Conservation (phyloP, 2,329 filamentous ascomycete genomes). For the Leptographium radiaticola region DNA sequence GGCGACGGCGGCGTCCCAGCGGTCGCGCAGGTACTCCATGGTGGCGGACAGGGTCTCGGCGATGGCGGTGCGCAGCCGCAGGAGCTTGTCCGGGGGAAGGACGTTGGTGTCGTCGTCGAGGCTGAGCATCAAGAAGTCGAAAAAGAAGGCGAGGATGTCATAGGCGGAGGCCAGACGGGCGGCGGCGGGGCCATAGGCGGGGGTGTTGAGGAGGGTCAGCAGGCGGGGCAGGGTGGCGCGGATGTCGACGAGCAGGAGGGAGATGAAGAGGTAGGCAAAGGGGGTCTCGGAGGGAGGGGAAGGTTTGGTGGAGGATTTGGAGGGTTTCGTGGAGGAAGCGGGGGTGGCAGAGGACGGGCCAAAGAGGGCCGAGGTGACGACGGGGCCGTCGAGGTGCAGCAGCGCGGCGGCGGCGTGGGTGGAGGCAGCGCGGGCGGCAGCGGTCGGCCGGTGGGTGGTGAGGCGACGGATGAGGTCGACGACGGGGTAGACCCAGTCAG, state of each 20-base stretch:
- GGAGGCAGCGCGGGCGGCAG: constrained; percentile 42
- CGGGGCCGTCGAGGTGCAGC: constrained; percentile 38
- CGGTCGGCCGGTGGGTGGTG: constrained; percentile 40
- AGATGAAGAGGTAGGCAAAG: constrained; percentile 49
- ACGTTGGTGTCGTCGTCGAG: constrained; percentile 35
- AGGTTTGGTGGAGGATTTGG: no score
- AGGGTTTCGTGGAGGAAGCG: not conserved
- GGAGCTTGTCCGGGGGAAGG: constrained; percentile 41
- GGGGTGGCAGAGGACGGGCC: constrained; percentile 16
- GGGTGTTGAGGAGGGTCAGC: constrained; percentile 41
- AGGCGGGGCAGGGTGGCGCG: constrained; percentile 49
- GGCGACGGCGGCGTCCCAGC: constrained; percentile 55
- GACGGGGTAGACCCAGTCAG: constrained; percentile 39
- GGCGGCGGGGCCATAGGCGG: constrained; percentile 36
- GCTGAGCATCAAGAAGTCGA: constrained; percentile 41
- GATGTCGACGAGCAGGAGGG: constrained; percentile 53
- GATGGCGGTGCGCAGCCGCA: constrained; percentile 47
- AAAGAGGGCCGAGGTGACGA: constrained; percentile 39
- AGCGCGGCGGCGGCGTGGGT: constrained; percentile 45
- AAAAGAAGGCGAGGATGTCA: constrained; percentile 48
- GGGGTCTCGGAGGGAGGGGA: constrained; percentile 18
- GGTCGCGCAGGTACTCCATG: constrained; percentile 24
- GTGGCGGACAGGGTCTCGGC: constrained; percentile 50
- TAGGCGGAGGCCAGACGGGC: constrained; percentile 46
- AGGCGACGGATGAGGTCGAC: constrained; percentile 37